Base-by-base conservation (phyloP, 2,329 filamentous ascomycete genomes). In the Stagonosporopsis cucurbitacearum region DNA sequence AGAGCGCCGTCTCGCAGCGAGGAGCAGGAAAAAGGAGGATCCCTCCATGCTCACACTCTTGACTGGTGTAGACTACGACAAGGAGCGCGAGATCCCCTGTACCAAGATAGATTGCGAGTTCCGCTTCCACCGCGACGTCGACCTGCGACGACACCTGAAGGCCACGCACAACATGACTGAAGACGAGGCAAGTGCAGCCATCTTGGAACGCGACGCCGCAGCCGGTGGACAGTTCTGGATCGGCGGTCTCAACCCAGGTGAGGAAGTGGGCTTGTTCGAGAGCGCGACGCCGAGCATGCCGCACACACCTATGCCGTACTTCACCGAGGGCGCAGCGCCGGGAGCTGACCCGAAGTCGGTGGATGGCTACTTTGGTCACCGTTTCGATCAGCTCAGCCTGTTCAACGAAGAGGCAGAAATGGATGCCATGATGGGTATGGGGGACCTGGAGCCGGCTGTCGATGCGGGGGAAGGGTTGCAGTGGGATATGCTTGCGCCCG, bases 121-220 rank as follows among this genome's bases (percentile, higher is more conserved):
- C 62, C 79, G 80, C 40, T 88, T 88, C 74, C 78, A 79, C 54
- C 79, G 82, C 41, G 81, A 85, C 33, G 83, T 84, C 58, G 84
- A 88, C 65, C 76, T 87, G 4, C 80, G 82, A 60, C 72, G 81
- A 6, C 86, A 88, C 65, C 74, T 79, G 75, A 54, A 75, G 77
- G 46, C 78, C 30, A 73, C 79, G n/a, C 80, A 82, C 57, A 69
- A 68, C 23, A 72, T 75, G 40, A 44, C 61, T 4, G 73, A 72
- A 1, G 62, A 64, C n/a, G 68, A 71, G 4, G 60, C 78, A 64
- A 70, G 75, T 15, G 72, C 77, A 13, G 71, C 74, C 28, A 65
- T 79, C 15, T 63, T 65, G 2, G 78, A 80, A 59, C 66, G 70
- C 40, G 70, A 78, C 25, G 79, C 78, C 11, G 53, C 76, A 5